phyloP scores from a whole-genome alignment of 495 filamentous ascomycete species.

The Tuber indicum region DNA sequence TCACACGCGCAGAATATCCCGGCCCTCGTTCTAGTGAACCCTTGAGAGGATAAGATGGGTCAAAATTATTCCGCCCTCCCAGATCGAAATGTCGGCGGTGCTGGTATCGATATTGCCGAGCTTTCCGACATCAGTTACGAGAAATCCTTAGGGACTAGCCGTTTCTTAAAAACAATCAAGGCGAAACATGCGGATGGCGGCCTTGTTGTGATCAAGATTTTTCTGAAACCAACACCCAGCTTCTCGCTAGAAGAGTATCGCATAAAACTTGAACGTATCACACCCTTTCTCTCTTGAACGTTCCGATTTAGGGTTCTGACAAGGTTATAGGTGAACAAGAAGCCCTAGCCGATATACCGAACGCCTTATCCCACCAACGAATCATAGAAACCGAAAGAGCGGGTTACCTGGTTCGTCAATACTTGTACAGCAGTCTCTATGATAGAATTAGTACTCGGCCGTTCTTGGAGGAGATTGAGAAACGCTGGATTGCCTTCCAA shows the following conservation, averaged over 20 bases:
- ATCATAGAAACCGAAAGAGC: slow-evolving; percentile 82
- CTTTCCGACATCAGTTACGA: slow-evolving; percentile 84
- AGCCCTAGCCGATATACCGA: slow-evolving; percentile 72
- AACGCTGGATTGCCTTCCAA: slow-evolving; percentile 98
- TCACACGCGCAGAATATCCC: not conserved
- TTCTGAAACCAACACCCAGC: slow-evolving; percentile 74
- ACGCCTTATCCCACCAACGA: slow-evolving; percentile 83
- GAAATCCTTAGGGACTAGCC: slow-evolving; percentile 82
- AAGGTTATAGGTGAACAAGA: slow-evolving; percentile 63
- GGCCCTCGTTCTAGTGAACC: not conserved
- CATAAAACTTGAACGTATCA: slow-evolving; percentile 31
- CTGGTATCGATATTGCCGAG: slow-evolving; percentile 89
- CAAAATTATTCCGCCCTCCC: slow-evolving; percentile 87
- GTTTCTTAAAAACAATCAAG: slow-evolving; percentile 94
- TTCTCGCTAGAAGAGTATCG: slow-evolving; percentile 39
- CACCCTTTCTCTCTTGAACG: slow-evolving; percentile 8
- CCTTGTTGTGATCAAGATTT: slow-evolving; percentile 76
- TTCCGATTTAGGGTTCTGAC: slow-evolving; percentile 22
- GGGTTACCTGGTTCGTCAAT: slow-evolving; percentile 93
- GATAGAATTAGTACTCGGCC: slow-evolving; percentile 96
- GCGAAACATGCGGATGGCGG: slow-evolving; percentile 83
- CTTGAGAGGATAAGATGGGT: slow-evolving; percentile 60
- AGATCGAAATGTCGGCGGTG: slow-evolving; percentile 65
- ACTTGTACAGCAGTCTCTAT: slow-evolving; percentile 92
- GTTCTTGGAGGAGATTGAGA: slow-evolving; percentile 94